Evolutionary conservation across 179 eudicot species (phyloP).

Genomic region (Gypsophila paniculata): DNA sequence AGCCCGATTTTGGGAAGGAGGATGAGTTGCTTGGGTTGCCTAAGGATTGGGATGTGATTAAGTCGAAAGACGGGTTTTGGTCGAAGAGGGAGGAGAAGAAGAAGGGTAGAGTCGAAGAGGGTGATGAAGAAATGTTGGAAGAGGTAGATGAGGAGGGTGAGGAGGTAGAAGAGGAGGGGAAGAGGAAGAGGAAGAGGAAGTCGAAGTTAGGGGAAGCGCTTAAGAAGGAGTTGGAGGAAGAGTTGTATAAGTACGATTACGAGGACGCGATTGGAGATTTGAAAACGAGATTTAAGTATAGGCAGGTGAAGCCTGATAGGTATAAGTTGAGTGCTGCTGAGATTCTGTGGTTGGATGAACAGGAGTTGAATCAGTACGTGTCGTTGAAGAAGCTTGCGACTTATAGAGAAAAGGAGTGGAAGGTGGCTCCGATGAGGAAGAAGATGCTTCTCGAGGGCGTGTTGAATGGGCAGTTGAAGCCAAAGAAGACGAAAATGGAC

Average conservation of each 20-base stretch:
- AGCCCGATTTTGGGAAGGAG: conserved; percentile 83
- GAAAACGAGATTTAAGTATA: conserved; percentile 86
- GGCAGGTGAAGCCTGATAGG: conserved; percentile 45
- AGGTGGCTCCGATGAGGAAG: conserved; percentile 47
- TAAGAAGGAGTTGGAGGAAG: conserved; percentile 63
- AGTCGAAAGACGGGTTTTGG: conserved; percentile 51
- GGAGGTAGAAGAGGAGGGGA: conserved; percentile 30
- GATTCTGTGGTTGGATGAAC: conserved; percentile 60
- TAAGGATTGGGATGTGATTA: conserved; percentile 65
- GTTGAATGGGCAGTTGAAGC: conserved; percentile 16
- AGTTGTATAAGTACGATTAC: conserved; percentile 77
- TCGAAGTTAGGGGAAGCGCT: conserved; percentile 49
- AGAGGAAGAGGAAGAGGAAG: conserved; percentile 51
- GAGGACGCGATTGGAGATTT: conserved; percentile 80
- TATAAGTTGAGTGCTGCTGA: conserved; percentile 61
- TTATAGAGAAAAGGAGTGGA: conserved; percentile 77
- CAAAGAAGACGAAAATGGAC: conserved; percentile 29
- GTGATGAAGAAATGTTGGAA: conserved; percentile 20
- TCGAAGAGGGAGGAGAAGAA: conserved; percentile 46
- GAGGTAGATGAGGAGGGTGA: conserved; percentile 24
- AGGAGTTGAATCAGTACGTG: conserved; percentile 83
- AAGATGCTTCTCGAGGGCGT: conserved; percentile 28
- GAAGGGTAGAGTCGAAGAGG: conserved; percentile 33
- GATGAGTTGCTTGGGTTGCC: conserved; percentile 86
- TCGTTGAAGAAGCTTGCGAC: conserved; percentile 86